These are phyloP conservation scores for Kodamaea jinghongensis DNA, from an alignment of 805 yeast species.

Conservation along the genomic window DNA sequence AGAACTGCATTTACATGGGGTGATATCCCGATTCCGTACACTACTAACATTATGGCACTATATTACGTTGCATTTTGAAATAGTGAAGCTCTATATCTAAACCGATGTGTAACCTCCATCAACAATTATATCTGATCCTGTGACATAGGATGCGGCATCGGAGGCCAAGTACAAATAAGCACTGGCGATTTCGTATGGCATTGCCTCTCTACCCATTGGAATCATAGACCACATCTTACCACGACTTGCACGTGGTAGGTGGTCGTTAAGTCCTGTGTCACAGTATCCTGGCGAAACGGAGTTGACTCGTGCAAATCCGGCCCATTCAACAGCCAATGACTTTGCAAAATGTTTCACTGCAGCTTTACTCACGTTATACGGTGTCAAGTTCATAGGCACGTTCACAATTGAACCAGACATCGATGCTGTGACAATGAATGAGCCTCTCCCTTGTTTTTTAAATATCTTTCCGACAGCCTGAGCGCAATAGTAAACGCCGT, in stretches of 20 bases:
- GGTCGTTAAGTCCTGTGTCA: slow-evolving; percentile 6
- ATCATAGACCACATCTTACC: slow-evolving; percentile 8
- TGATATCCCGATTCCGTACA: no score
- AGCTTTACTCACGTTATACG: slow-evolving; percentile 6
- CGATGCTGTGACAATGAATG: slow-evolving; percentile 23
- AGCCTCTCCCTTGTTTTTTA: slow-evolving; percentile 20
- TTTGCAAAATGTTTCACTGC: slow-evolving; percentile 6
- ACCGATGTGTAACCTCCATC: slow-evolving; percentile 23
- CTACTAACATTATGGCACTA: no score
- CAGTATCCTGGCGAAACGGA: slow-evolving; percentile 9
- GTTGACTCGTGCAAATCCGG: slow-evolving; percentile 8
- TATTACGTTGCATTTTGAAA: no score
- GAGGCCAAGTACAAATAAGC: slow-evolving; percentile 24
- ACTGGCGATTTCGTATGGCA: slow-evolving; percentile 20
- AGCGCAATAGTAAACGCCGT: slow-evolving; percentile 32
- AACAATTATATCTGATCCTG: slow-evolving; percentile 20
- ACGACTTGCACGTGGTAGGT: slow-evolving; percentile 9
- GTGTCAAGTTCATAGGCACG: slow-evolving; percentile 19
- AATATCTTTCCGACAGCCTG: slow-evolving; percentile 29
- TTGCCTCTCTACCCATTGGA: slow-evolving; percentile 22
- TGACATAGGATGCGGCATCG: slow-evolving; percentile 20
- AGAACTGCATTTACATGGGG: no score
- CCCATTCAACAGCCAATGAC: slow-evolving; percentile 9
- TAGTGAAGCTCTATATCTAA: slow-evolving; percentile 11
- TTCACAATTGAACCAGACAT: slow-evolving; percentile 23